Evolutionary conservation across 257 asterid genomes (phyloP).

Genomic region (Anisodus tanguticus): DNA sequence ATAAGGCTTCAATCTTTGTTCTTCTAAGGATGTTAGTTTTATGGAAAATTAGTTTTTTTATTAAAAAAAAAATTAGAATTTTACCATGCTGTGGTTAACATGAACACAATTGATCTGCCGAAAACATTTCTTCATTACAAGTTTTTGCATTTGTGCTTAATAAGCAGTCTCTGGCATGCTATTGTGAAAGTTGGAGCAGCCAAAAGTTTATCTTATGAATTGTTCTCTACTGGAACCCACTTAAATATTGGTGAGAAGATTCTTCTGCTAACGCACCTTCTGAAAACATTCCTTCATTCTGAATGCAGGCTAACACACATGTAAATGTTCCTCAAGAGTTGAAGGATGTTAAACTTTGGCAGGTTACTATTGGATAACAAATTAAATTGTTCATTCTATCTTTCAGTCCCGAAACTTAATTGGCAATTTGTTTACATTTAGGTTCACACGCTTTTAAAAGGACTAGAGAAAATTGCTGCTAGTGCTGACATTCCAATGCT

Average conservation of each 20-base stretch:
- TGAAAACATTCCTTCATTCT: slow-evolving; percentile 28
- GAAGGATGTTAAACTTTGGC: slow-evolving; percentile 99
- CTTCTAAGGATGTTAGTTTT: neutral
- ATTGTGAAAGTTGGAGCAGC: slow-evolving; percentile 21
- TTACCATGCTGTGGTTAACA: slow-evolving; percentile 2
- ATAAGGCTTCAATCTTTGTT: neutral
- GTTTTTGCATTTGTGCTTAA: neutral
- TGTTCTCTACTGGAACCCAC: neutral
- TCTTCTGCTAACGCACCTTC: neutral
- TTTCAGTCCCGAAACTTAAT: slow-evolving; percentile 28
- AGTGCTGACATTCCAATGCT: slow-evolving; percentile 96
- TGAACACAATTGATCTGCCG: neutral
- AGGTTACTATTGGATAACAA: slow-evolving; percentile 53
- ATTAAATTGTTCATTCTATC: neutral
- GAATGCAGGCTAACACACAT: slow-evolving; percentile 92
- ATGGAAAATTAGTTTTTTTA: neutral
- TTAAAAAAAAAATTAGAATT: neutral
- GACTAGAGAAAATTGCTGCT: slow-evolving; percentile 92
- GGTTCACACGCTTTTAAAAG: slow-evolving; percentile 94
- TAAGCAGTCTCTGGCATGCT: neutral
- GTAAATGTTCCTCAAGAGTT: slow-evolving; percentile 79
- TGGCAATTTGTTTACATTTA: slow-evolving; percentile 36
- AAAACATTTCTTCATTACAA: slow-evolving; percentile 19
- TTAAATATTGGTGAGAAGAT: slow-evolving; percentile 1
- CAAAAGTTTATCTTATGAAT: neutral